phyloP scores from a whole-genome alignment of 2,329 filamentous ascomycete genomes.

The Shiraia sp. region DNA sequence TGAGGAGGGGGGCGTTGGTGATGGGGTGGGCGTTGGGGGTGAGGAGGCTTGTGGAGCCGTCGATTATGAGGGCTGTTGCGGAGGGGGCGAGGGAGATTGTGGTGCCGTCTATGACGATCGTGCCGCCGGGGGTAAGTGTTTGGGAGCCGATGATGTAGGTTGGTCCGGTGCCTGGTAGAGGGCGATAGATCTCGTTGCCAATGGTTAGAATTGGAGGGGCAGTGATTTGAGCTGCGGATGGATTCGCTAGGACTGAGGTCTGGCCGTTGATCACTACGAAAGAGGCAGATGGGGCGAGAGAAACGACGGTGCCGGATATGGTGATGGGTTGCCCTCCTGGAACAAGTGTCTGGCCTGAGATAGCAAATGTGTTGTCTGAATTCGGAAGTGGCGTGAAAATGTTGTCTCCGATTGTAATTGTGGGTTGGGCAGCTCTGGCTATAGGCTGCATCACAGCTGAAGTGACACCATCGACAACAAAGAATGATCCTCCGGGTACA shows the following conservation, averaged over 20 bases:
- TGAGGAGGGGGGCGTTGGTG: slow-evolving; percentile 35
- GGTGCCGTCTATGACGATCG: slow-evolving; percentile 29
- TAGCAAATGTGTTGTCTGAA: slow-evolving; percentile 30
- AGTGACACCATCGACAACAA: slow-evolving; percentile 39
- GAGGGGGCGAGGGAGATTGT: slow-evolving; percentile 36
- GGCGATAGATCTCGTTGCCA: slow-evolving; percentile 29
- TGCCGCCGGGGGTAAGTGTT: slow-evolving; percentile 46
- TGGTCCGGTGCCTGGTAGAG: slow-evolving; percentile 36
- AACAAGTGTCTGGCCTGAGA: slow-evolving; percentile 44
- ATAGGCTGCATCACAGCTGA: slow-evolving; percentile 37
- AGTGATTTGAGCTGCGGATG: slow-evolving; percentile 21
- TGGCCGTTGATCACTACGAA: slow-evolving; percentile 40
- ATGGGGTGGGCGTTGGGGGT: slow-evolving; percentile 20
- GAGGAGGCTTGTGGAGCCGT: slow-evolving; percentile 38
- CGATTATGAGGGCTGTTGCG: slow-evolving; percentile 35
- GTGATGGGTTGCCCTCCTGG: slow-evolving; percentile 41
- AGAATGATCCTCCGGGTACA: slow-evolving; percentile 24
- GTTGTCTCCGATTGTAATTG: slow-evolving; percentile 18
- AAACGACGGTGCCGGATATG: slow-evolving; percentile 38
- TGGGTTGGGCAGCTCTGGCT: slow-evolving; percentile 18
- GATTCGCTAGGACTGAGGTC: slow-evolving; percentile 40
- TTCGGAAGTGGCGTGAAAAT: slow-evolving; percentile 15
- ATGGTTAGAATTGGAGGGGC: slow-evolving; percentile 34
- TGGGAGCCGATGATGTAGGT: slow-evolving; percentile 43
- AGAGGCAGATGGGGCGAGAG: slow-evolving; percentile 34